phyloP scores from a whole-genome alignment of 305 asterid species.

The Fraxinus platypoda region DNA sequence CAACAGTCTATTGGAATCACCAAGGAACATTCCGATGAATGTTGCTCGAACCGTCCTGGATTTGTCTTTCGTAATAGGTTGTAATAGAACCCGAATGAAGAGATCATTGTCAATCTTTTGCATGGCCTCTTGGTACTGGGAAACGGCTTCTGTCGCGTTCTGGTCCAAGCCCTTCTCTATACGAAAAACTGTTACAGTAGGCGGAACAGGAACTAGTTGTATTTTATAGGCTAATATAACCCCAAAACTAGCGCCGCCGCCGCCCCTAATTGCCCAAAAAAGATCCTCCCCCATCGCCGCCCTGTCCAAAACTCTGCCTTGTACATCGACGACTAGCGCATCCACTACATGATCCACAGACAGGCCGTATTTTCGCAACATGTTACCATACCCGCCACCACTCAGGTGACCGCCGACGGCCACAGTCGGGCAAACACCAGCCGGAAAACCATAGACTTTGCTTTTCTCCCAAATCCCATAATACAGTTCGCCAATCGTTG shows the following conservation, averaged over 20 bases:
- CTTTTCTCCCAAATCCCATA: constrained; percentile 55
- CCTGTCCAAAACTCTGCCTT: constrained; percentile 46
- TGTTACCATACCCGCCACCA: constrained; percentile 65
- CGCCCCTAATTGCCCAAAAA: constrained; percentile 70
- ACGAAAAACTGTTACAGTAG: constrained; percentile 46
- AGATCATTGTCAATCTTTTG: constrained; percentile 39
- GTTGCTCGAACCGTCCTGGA: constrained; percentile 33
- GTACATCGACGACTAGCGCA: constrained; percentile 44
- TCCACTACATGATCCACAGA: constrained; percentile 59
- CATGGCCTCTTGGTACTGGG: constrained; percentile 40
- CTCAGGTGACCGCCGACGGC: constrained; percentile 65
- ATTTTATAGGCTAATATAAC: constrained; percentile 46
- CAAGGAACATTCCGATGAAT: constrained; percentile 48
- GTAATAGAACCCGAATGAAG: constrained; percentile 44
- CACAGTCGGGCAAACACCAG: constrained; percentile 55
- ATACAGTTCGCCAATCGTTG: constrained; percentile 57
- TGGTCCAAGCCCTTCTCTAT: constrained; percentile 24
- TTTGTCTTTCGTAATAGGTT: constrained; percentile 35
- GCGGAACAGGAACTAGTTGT: constrained; percentile 48
- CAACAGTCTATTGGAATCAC: constrained; percentile 31
- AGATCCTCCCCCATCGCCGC: constrained; percentile 64
- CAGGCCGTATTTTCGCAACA: constrained; percentile 54
- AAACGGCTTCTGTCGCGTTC: constrained; percentile 28
- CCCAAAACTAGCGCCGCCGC: constrained; percentile 61
- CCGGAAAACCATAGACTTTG: constrained; percentile 30